These are phyloP conservation scores for Gorgonomyces haynaldii DNA, from an alignment of 192 early-diverging fungal genomes.

Conservation along the genomic window DNA sequence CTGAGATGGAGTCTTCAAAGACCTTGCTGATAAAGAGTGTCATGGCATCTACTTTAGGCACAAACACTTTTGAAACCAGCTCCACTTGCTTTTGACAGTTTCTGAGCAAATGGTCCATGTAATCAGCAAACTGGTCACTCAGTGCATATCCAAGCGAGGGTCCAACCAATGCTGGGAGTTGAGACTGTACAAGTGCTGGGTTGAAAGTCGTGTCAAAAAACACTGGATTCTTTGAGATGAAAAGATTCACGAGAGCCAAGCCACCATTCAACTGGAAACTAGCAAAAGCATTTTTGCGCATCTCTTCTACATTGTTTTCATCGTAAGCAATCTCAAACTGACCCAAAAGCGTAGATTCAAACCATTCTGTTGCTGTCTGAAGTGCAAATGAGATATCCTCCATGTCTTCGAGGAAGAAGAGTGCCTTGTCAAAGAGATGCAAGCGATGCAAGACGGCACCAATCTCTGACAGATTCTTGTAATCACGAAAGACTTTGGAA, in stretches of 20 bases:
- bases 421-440: slow-evolving; percentile 36
- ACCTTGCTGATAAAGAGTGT: slow-evolving; percentile 63
- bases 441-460: slow-evolving; percentile 48
- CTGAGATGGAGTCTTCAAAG: slow-evolving; percentile 70
- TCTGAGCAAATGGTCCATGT: slow-evolving; percentile 50
- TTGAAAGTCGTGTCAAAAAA: slow-evolving; percentile 71
- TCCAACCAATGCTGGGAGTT: slow-evolving; percentile 20
- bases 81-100: slow-evolving; percentile 48
- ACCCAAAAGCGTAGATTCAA: slow-evolving; percentile 59
- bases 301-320: slow-evolving; percentile 43
- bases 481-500: slow-evolving; percentile 59
- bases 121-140: slow-evolving; percentile 54
- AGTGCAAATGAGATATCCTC: slow-evolving; percentile 49
- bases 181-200: slow-evolving; percentile 28
- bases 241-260: slow-evolving; percentile 54
- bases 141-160: slow-evolving; percentile 33
- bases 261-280: slow-evolving; percentile 65
- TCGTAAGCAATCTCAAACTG: slow-evolving; percentile 74
- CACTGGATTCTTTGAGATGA: slow-evolving; percentile 74
- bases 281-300: slow-evolving; percentile 57
- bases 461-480: slow-evolving; percentile 46
- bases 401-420: slow-evolving; percentile 38
- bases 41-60: slow-evolving; percentile 53
- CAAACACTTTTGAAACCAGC: slow-evolving; percentile 58
- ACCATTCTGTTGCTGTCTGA: slow-evolving; percentile 64